A percentile compares a stretch with the other conserved stretches of the same genome.
Conservation (phyloP, 2,329 filamentous ascomycete species). For the Ciborinia camelliae region DNA sequence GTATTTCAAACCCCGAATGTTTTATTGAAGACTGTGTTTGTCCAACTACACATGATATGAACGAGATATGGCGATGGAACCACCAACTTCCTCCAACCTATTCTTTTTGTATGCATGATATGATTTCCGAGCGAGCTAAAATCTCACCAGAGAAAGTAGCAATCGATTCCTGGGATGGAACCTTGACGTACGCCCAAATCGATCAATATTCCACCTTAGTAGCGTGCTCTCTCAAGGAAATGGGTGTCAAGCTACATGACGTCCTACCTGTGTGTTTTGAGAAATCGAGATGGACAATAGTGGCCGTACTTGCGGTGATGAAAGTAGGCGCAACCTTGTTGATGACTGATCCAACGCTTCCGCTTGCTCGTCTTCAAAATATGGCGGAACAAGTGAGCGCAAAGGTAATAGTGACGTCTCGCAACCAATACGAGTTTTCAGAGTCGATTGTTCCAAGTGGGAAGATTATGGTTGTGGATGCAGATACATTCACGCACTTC, state of each 20-base stretch:
- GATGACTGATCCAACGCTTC: slow-evolving; percentile 35
- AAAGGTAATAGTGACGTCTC: slow-evolving; percentile 22
- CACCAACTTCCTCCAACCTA: slow-evolving; percentile 43
- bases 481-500: neutral
- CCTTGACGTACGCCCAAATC: slow-evolving; percentile 29
- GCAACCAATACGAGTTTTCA: slow-evolving; percentile 8
- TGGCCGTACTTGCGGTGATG: slow-evolving; percentile 35
- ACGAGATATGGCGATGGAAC: slow-evolving; percentile 49
- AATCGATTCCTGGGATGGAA: slow-evolving; percentile 31
- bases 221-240: slow-evolving; percentile 26
- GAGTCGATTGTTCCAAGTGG: slow-evolving; percentile 2
- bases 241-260: slow-evolving; percentile 22
- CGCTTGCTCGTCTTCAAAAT: slow-evolving; percentile 28
- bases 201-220: slow-evolving; percentile 27
- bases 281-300: slow-evolving; percentile 34
- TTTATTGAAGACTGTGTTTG: slow-evolving; percentile 38
- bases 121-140: slow-evolving; percentile 23
- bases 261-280: slow-evolving; percentile 36
- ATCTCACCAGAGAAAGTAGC: slow-evolving; percentile 27
- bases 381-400: slow-evolving; percentile 21
- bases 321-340: slow-evolving; percentile 36
- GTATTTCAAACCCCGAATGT: slow-evolving; percentile 34
- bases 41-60: slow-evolving; percentile 41
- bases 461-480: slow-evolving; percentile 10
- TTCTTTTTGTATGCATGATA: slow-evolving; percentile 32